Conservation (phyloP, 768 basidiomycete genomes). For the Albatrellus ellisii region DNA sequence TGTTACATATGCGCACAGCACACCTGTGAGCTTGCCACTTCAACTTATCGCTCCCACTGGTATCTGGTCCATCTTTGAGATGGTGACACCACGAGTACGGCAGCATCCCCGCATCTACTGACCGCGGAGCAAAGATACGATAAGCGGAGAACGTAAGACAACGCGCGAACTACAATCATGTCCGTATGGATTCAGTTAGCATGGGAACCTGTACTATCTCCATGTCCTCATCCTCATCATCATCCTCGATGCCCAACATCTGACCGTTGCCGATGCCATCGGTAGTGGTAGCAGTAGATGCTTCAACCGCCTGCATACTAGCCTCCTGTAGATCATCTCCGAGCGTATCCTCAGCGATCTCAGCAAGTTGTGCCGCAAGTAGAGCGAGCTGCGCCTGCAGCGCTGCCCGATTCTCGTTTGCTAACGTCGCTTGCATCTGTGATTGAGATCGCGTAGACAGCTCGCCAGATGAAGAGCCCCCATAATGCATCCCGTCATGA, state of each 20-base stretch:
- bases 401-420: conserved; percentile 42
- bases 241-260: conserved; percentile 1
- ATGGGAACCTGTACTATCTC: conserved; percentile 17
- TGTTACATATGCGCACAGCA: no score
- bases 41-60: no score
- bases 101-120: neutral
- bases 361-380: conserved; percentile 58
- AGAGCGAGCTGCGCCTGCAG: conserved; percentile 64
- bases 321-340: conserved; percentile 8
- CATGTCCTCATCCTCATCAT: conserved; percentile 17
- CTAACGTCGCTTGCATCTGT: conserved; percentile 17
- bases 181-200: neutral
- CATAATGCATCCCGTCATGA: no score
- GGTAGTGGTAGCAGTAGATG: neutral
- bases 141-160: neutral
- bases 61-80: no score
- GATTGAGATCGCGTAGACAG: conserved; percentile 1
- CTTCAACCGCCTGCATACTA: neutral
- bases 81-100: neutral
- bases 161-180: neutral
- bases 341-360: conserved; percentile 34
- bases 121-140: neutral
- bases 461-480: neutral
- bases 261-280: neutral
- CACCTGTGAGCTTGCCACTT: no score